Percentiles rank a stretch among this genome's conserved stretches.
These are phyloP conservation scores for Fusarium sp. DNA, from an alignment of 2,329 filamentous ascomycete species.

Conservation along the genomic window DNA sequence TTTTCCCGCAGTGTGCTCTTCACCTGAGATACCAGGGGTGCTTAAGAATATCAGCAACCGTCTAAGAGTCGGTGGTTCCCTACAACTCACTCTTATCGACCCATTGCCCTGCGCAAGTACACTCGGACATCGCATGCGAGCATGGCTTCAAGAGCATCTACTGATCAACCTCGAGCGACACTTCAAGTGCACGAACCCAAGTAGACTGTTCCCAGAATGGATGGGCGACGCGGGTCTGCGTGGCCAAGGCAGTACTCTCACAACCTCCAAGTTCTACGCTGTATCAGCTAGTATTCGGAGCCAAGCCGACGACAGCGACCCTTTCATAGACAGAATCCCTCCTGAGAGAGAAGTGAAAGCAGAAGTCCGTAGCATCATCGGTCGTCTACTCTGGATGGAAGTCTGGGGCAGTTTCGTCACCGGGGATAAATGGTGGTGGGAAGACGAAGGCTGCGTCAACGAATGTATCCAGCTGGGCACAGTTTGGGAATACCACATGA, in stretches of 20 bases:
- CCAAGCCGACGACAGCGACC: constrained; percentile 35
- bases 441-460: constrained; percentile 61
- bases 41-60: constrained; percentile 66
- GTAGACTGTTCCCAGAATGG: constrained; percentile 66
- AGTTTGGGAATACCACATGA: constrained; percentile 66
- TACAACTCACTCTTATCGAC: constrained; percentile 71
- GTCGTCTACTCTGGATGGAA: constrained; percentile 68
- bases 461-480: constrained; percentile 65
- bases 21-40: constrained; percentile 64
- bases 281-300: constrained; percentile 46
- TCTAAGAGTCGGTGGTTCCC: constrained; percentile 62
- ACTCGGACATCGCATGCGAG: constrained; percentile 64
- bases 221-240: constrained; percentile 64
- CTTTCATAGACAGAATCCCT: constrained; percentile 28
- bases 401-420: constrained; percentile 65
- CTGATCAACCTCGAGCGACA: constrained; percentile 66
- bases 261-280: constrained; percentile 60
- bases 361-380: constrained; percentile 62
- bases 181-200: constrained; percentile 69
- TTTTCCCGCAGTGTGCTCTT: constrained; percentile 65
- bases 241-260: constrained; percentile 57
- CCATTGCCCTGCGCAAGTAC: constrained; percentile 65
- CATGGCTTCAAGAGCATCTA: constrained; percentile 71
- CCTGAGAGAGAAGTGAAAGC: constrained; percentile 49
- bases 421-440: constrained; percentile 69